phyloP scores from a whole-genome alignment of 495 filamentous ascomycete genomes.

The Podospora comata region DNA sequence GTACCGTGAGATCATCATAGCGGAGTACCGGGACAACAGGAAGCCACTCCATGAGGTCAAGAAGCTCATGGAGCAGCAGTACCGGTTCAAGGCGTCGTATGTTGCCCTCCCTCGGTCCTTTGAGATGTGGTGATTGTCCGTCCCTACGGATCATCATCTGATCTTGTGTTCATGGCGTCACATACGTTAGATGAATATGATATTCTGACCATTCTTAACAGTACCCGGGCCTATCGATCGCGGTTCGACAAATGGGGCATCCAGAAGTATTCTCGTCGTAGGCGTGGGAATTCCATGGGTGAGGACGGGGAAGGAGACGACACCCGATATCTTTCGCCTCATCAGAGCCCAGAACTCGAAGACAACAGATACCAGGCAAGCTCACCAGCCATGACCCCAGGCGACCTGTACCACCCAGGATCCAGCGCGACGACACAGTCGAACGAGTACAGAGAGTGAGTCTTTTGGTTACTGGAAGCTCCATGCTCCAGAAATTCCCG shows the following conservation, averaged over 20 bases:
- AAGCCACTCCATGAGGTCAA: slow-evolving; percentile 42
- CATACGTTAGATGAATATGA: too few species aligned
- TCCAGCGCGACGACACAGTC: not conserved
- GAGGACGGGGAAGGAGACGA: slow-evolving; percentile 9
- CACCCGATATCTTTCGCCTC: slow-evolving; percentile 10
- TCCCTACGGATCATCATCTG: too few species aligned
- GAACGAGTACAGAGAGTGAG: not conserved
- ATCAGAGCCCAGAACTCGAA: not conserved
- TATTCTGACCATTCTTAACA: slow-evolving; percentile 10
- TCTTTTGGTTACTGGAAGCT: not conserved
- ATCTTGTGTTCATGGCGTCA: too few species aligned
- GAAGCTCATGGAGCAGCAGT: slow-evolving; percentile 40
- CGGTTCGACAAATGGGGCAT: slow-evolving; percentile 46
- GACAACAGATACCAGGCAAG: slow-evolving; percentile 5
- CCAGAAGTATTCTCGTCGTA: slow-evolving; percentile 44
- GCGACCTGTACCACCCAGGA: not conserved
- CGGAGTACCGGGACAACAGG: slow-evolving; percentile 41
- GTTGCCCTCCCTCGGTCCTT: slow-evolving; percentile 16
- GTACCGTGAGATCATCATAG: slow-evolving; percentile 37
- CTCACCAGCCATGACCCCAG: not conserved
- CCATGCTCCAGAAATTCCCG: not conserved
- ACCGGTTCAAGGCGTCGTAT: slow-evolving; percentile 47
- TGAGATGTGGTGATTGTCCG: not conserved
- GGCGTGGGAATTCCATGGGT: slow-evolving; percentile 22
- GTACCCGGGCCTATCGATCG: slow-evolving; percentile 43